Evolutionary conservation across 179 eudicot species (phyloP).

Genomic region (Spinacia oleracea): DNA sequence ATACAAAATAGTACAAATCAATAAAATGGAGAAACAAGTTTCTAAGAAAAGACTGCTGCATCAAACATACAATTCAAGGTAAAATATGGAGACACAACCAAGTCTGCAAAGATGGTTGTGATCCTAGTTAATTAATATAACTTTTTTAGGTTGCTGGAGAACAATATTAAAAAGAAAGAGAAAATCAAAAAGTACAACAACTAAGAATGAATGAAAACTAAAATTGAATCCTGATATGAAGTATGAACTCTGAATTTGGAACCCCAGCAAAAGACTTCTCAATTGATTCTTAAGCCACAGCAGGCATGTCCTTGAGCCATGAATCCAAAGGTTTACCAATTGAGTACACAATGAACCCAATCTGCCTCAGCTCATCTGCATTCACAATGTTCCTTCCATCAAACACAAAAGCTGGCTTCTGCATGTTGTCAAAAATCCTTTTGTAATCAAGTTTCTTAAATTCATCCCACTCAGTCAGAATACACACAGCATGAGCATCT

Average conservation of each 20-base stretch:
- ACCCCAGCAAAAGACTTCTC: background rate
- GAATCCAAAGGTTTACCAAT: constrained; percentile 74
- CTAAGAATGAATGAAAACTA: constrained; percentile 19
- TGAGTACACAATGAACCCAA: constrained; percentile 68
- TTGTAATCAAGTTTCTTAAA: constrained; percentile 63
- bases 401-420: constrained; percentile 67
- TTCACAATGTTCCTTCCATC: constrained; percentile 65
- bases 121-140: constrained; percentile 17
- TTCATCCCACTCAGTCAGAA: constrained; percentile 76
- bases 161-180: background rate
- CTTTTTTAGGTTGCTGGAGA: background rate
- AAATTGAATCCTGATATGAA: constrained; percentile 12
- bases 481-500: constrained; percentile 65
- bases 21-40: background rate
- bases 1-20: background rate
- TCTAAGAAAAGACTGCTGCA: constrained; percentile 3
- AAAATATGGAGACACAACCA: constrained; percentile 17
- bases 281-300: constrained; percentile 37
- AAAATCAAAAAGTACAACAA: constrained; percentile 2
- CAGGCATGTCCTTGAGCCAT: constrained; percentile 78
- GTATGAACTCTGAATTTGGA: constrained; percentile 12
- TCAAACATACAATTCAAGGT: constrained; percentile 9
- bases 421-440: constrained; percentile 72
- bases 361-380: constrained; percentile 52
- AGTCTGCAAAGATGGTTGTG: constrained; percentile 15